These are phyloP conservation scores for Sporothrix phasma DNA, from an alignment of 2,329 filamentous ascomycete species.

Conservation along the genomic window DNA sequence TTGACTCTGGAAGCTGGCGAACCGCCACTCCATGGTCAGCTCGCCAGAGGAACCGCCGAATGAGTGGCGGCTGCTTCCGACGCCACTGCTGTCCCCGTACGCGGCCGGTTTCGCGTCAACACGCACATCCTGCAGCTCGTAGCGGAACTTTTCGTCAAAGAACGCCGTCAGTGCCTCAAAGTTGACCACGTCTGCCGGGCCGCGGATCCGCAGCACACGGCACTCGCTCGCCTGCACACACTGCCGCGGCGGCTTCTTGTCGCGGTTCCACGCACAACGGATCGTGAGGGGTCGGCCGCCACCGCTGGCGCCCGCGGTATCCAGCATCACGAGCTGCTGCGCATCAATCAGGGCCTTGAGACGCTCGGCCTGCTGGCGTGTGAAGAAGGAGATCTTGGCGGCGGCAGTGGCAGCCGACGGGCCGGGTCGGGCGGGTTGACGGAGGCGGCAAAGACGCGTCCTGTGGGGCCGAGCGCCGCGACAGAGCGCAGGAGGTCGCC, in stretches of 20 bases:
- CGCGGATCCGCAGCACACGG: conserved; percentile 17
- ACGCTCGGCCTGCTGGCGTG: conserved; percentile 14
- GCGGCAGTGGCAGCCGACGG: conserved; percentile 14
- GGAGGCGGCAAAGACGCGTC: conserved; percentile 16
- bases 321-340: conserved; percentile 8
- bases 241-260: conserved; percentile 16
- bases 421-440: conserved; percentile 17
- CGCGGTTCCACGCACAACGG: conserved; percentile 17
- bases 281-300: neutral
- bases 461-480: conserved; percentile 14
- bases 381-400: conserved; percentile 17
- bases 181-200: conserved; percentile 13
- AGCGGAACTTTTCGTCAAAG: conserved; percentile 16
- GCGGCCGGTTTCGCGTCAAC: neutral
- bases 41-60: neutral
- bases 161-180: conserved; percentile 12
- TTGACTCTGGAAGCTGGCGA: conserved; percentile 19
- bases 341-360: conserved; percentile 11
- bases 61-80: neutral
- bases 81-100: too few relatives aligned
- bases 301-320: neutral
- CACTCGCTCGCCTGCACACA: conserved; percentile 18
- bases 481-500: conserved; percentile 16
- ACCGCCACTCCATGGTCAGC: conserved; percentile 18
- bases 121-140: conserved; percentile 15